Conservation (phyloP, 2,329 filamentous ascomycete species). For the Colletotrichum gigasporum region DNA sequence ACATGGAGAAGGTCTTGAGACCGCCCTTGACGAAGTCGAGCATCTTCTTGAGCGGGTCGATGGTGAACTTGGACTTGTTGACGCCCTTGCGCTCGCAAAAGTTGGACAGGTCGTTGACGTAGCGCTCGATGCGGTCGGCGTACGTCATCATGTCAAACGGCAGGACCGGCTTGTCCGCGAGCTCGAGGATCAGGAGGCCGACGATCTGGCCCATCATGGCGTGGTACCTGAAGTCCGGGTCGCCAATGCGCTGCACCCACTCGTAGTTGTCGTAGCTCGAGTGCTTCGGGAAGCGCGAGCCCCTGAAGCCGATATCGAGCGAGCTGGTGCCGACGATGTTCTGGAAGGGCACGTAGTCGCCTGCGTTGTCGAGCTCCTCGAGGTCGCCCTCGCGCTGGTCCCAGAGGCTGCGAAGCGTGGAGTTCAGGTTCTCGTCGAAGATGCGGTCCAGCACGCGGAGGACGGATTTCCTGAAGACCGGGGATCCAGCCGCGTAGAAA, state of each 20-base stretch:
- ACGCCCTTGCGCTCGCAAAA: constrained; percentile 42
- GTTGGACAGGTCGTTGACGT: constrained; percentile 68
- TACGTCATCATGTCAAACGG: constrained; percentile 85
- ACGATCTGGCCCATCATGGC: constrained; percentile 80
- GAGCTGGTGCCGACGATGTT: constrained; percentile 89
- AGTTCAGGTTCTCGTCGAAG: constrained; percentile 75
- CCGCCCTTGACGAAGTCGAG: constrained; percentile 67
- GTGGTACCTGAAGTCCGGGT: constrained; percentile 87
- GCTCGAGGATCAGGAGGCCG: constrained; percentile 83
- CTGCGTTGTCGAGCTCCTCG: constrained; percentile 74
- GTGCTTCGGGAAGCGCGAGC: constrained; percentile 74
- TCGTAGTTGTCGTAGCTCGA: constrained; percentile 92
- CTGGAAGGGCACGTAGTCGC: constrained; percentile 92
- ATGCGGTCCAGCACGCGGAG: constrained; percentile 79
- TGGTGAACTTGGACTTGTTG: constrained; percentile 61
- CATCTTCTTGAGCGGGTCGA: constrained; percentile 71
- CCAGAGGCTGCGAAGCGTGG: constrained; percentile 80
- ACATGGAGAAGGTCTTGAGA: constrained; percentile 74
- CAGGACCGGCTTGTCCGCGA: constrained; percentile 82
- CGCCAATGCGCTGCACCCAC: constrained; percentile 82
- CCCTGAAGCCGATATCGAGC: constrained; percentile 83
- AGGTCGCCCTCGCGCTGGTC: constrained; percentile 69
- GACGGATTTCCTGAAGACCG: constrained; percentile 79
- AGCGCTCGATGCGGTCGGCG: constrained; percentile 69
- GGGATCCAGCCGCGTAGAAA: constrained; percentile 83